phyloP scores from a whole-genome alignment of 2,329 filamentous ascomycete genomes.

The Xylariaceae sp. region DNA sequence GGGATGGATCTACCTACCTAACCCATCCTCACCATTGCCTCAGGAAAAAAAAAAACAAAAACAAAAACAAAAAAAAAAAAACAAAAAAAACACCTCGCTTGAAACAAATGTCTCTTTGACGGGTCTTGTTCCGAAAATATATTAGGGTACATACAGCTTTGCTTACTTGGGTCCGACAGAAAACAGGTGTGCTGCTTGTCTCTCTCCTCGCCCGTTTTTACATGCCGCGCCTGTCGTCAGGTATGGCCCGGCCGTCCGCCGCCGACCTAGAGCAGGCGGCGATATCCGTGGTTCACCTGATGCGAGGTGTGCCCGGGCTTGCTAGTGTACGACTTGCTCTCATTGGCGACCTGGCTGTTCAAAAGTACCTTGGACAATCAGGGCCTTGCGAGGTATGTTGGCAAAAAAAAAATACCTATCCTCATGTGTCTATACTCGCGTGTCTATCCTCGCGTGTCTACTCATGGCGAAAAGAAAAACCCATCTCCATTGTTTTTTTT shows the following conservation, averaged over 20 bases:
- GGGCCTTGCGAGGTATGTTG: slow-evolving; percentile 13
- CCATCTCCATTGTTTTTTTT: background rate
- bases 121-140: background rate
- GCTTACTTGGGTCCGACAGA: slow-evolving; percentile 4
- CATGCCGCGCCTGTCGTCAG: slow-evolving; percentile 15
- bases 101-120: slow-evolving; percentile 1
- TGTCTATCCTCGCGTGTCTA: too few relatives aligned
- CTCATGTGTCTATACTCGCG: too few relatives aligned
- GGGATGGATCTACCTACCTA: too few relatives aligned
- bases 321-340: slow-evolving; percentile 16
- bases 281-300: slow-evolving; percentile 15
- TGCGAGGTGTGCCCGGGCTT: slow-evolving; percentile 15
- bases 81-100: slow-evolving; percentile 5
- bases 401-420: background rate
- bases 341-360: slow-evolving; percentile 18
- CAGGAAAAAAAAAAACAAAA: too few relatives aligned
- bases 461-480: background rate
- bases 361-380: slow-evolving; percentile 15
- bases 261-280: slow-evolving; percentile 19
- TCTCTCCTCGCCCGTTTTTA: background rate
- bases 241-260: slow-evolving; percentile 13
- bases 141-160: background rate
- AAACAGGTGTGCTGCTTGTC: slow-evolving; percentile 1
- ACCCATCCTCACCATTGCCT: too few relatives aligned
- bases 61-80: too few relatives aligned